Evolutionary conservation across 2,329 filamentous ascomycete species (phyloP).

Genomic region (Herpotrichia juniperi): DNA sequence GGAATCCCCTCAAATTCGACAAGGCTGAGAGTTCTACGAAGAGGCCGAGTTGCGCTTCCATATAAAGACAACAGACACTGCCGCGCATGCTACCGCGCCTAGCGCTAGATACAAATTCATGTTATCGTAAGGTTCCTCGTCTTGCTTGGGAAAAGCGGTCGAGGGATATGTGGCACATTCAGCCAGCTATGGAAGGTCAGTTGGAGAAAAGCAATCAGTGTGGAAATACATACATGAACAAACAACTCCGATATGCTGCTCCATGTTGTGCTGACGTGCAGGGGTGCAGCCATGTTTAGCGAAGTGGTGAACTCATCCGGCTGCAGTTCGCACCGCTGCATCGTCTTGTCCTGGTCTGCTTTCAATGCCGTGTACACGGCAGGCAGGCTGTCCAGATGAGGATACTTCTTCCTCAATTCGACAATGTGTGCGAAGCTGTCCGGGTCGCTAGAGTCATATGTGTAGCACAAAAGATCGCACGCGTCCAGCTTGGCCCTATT

Average conservation of each 20-base stretch:
- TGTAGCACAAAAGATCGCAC: slow-evolving; percentile 92
- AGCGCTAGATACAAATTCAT: slow-evolving; percentile 86
- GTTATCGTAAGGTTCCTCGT: slow-evolving; percentile 83
- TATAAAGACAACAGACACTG: slow-evolving; percentile 64
- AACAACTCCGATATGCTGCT: slow-evolving; percentile 92
- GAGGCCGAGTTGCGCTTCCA: slow-evolving; percentile 57
- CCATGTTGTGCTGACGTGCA: slow-evolving; percentile 96
- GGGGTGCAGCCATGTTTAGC: slow-evolving; percentile 85
- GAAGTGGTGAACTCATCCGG: slow-evolving; percentile 88
- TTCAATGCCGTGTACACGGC: slow-evolving; percentile 93
- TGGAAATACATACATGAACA: slow-evolving; percentile 60
- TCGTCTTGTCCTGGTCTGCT: slow-evolving; percentile 94
- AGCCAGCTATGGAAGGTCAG: slow-evolving; percentile 62
- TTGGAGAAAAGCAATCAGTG: not conserved
- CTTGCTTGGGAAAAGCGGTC: slow-evolving; percentile 84
- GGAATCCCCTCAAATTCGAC: too few relatives aligned
- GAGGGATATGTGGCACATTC: slow-evolving; percentile 91
- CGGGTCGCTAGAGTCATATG: slow-evolving; percentile 95
- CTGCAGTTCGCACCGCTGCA: slow-evolving; percentile 85
- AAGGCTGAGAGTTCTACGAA: too few relatives aligned
- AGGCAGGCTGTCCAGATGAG: slow-evolving; percentile 86
- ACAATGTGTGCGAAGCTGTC: slow-evolving; percentile 95
- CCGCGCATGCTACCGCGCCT: slow-evolving; percentile 69
- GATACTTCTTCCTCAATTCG: slow-evolving; percentile 76
- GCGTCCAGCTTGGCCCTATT: slow-evolving; percentile 89